Evolutionary conservation across 345 rosid species (phyloP).

Genomic region (Eucalyptus decipiens): DNA sequence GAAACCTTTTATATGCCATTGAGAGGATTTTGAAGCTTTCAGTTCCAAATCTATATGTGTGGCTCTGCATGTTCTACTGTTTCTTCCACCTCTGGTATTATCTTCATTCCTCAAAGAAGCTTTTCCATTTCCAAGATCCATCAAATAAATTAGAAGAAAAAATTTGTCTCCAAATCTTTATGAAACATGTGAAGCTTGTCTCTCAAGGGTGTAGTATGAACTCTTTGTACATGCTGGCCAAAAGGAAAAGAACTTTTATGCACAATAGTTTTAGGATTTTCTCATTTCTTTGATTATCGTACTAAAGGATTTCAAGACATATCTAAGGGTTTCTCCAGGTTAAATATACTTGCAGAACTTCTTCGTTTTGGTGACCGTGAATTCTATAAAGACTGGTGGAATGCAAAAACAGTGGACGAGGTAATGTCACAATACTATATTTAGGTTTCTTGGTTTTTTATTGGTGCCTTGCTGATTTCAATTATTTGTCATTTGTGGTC

Average conservation of each 20-base stretch:
- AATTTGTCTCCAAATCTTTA: not conserved
- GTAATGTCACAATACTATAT: slow-evolving; percentile 12
- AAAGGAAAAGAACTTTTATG: not conserved
- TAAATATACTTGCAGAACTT: slow-evolving; percentile 95
- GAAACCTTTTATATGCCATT: slow-evolving; percentile 64
- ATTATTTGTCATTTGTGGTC: not conserved
- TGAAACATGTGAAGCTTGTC: not conserved
- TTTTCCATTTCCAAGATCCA: not conserved
- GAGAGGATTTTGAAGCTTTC: slow-evolving; percentile 99
- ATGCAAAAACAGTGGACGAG: slow-evolving; percentile 93
- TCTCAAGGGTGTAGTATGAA: not conserved
- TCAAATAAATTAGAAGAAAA: not conserved
- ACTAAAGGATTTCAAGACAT: not conserved
- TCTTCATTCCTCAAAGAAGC: not conserved
- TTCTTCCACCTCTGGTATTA: slow-evolving; percentile 88
- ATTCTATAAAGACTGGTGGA: slow-evolving; percentile 99
- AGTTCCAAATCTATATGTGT: slow-evolving; percentile 85
- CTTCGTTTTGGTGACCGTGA: slow-evolving; percentile 96
- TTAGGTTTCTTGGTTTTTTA: not conserved
- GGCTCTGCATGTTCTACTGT: slow-evolving; percentile 99
- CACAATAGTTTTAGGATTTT: not conserved
- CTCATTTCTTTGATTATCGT: not conserved
- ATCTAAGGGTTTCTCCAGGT: slow-evolving; percentile 27
- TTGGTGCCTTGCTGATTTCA: not conserved
- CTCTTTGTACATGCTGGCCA: not conserved